Base-by-base conservation (phyloP, 768 basidiomycete species). In the Agaricus sinodeliciosus region DNA sequence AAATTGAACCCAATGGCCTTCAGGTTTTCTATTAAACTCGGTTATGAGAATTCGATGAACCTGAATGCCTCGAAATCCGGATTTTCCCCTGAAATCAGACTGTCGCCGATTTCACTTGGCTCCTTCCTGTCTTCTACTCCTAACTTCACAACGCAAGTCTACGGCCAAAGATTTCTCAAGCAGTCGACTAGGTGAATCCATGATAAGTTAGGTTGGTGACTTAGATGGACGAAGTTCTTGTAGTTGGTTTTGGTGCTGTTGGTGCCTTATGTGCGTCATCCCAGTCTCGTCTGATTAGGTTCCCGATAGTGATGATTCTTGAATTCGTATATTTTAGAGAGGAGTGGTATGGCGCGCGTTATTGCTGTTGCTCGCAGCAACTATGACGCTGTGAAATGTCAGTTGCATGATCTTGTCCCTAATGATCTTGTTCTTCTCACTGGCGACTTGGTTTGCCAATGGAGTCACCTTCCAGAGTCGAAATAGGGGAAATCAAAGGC, bases 331-430 rank as follows among this genome's bases (percentile, higher is more conserved):
- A 72, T 84, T 49, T 67, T 85, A 18, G 71, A 80, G 55, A 68
- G 76, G 54, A 79, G 81, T 58, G 78, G 81, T 9, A 69, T 75
- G 27, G 84, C 77, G 1, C 73, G 78, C 22, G 81, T 91, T 8
- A 90, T 88, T 1, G 82, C 73, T 15, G 84, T 90, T 1, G 88
- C 87, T 1, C 67, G 88, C 51, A 81, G 86, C 47, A 87, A 88
- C 55, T 85, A 79, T 61, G 74, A 81, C 11, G 66, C 71, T 2
- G 73, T 82, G 11, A 69, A 73, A n/a, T 69, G 81, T 80, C 55
- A 66, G 55, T 19, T 6, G 13, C n/a, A 28, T 40, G 11, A 15
- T n/a, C 22, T 40, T 6, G 18, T 27, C 42, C 19, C 4, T 45
- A 8, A 16, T 36, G 36, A 11, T n/a, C 26, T 15, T 9, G 19